Base-by-base conservation (phyloP, 306 rosid genomes). In the Myrica gale region DNA sequence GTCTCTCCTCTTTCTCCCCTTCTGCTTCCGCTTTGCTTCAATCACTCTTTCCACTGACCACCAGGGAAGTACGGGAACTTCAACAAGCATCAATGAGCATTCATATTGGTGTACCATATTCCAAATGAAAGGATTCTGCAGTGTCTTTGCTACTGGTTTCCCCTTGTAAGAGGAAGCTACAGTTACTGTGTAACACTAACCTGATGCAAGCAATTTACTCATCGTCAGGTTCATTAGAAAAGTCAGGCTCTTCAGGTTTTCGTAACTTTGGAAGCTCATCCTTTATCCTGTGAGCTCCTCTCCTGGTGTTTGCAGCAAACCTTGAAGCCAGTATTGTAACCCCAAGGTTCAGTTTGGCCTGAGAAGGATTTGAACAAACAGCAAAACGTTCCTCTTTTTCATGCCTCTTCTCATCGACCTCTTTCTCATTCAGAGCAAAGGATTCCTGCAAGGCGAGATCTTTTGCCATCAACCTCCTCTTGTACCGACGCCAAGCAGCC, bases 231-330 rank as follows among this genome's bases (percentile, higher is more conserved):
- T 90, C 97, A 0, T 84, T 71, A 23, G 92, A 90, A 51, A 95
- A 95, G 85, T 92, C 97, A 0, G 99, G 99, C 84, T 95, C 99
- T 39, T 91, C 97, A 0, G 99, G 99, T 81, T 95, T 95, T 46
- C 47, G 85, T 63, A 95, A 84, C 73, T 88, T 89, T 16, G 97
- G 97, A 84, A 94, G 75, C 78, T 91, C 97, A 70, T 93, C 97
- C 79, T 93, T 92, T 46, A 89, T 79, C 89, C 85, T 92, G 74
- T 85, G 92, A 60, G 85, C 97, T 17, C 97, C 95, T 72, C 92
- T 87, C 79, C 92, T 85, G 39, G 99, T 88, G 88, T 95, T 95
- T 45, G 97, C 99, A 65, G 97, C 96, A 83, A 95, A 95, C 79
- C 97, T 89, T 13, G 97, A 92, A 74, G 97, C 99, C 71, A 95